A percentile compares a stretch with the other conserved stretches of the same genome.
Evolutionary conservation across 2,329 filamentous ascomycete species (phyloP).

Genomic region (Immersiporthe knoxdaviesiana): DNA sequence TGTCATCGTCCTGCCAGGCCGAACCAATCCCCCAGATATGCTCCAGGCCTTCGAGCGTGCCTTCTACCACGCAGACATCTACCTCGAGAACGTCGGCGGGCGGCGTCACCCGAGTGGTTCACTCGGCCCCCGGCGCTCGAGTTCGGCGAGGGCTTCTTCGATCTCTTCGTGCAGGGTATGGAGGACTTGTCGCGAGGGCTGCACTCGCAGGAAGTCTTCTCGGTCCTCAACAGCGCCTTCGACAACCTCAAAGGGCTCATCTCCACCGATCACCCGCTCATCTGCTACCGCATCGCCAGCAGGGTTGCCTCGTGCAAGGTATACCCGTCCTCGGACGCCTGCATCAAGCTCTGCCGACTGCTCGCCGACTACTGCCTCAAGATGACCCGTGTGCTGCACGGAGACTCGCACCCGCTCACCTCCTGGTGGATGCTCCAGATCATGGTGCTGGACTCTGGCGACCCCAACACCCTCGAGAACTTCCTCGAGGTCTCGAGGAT

Average conservation of each 20-base stretch:
- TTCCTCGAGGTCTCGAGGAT: slow-evolving; percentile 9
- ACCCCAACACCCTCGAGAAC: neutral
- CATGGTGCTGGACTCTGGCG: neutral
- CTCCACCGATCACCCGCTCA: neutral
- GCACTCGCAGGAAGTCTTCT: slow-evolving; percentile 7
- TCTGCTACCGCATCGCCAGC: slow-evolving; percentile 8
- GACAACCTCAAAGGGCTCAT: slow-evolving; percentile 15
- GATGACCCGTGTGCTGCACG: slow-evolving; percentile 6
- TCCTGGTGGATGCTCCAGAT: slow-evolving; percentile 9
- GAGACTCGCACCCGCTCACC: slow-evolving; percentile 10
- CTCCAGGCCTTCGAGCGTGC: slow-evolving; percentile 11
- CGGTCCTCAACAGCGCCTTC: slow-evolving; percentile 14
- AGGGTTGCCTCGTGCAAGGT: slow-evolving; percentile 1
- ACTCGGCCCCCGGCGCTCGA: neutral
- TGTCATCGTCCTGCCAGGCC: neutral
- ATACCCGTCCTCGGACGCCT: slow-evolving; percentile 13
- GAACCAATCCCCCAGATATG: slow-evolving; percentile 10
- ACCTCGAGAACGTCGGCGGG: neutral
- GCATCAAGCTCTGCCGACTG: slow-evolving; percentile 6
- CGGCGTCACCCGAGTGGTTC: slow-evolving; percentile 4
- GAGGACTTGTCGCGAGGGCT: slow-evolving; percentile 7
- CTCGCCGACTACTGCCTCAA: slow-evolving; percentile 11
- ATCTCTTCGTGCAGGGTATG: slow-evolving; percentile 15
- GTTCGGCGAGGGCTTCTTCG: slow-evolving; percentile 15
- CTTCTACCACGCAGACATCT: neutral